phyloP scores from a whole-genome alignment of 2,329 filamentous ascomycete species.

The Microdochium paspali region DNA sequence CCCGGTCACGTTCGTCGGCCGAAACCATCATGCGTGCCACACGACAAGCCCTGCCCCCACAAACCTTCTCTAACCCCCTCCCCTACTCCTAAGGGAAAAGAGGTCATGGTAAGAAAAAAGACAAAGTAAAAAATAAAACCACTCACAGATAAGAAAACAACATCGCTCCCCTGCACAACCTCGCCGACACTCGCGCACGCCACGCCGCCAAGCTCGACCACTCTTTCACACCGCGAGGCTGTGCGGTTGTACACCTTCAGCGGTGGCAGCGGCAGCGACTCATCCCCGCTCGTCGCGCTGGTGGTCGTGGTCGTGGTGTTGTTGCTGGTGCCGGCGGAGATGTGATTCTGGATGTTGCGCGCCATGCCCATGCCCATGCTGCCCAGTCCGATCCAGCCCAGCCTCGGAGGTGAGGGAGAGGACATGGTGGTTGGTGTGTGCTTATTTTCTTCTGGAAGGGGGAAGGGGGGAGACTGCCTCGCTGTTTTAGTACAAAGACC shows the following conservation, averaged over 20 bases:
- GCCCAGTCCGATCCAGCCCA: constrained; percentile 28
- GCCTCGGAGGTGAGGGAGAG: background rate
- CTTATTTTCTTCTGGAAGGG: too few species aligned
- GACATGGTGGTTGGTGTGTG: too few species aligned
- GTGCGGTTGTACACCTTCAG: constrained; percentile 36
- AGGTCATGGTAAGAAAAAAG: background rate
- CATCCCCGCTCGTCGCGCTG: background rate
- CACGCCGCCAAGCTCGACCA: constrained; percentile 17
- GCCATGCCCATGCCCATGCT: constrained; percentile 43
- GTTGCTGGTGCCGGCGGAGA: constrained; percentile 7
- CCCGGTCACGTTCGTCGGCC: too few species aligned
- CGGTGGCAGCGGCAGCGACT: too few species aligned
- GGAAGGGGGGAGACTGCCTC: too few species aligned
- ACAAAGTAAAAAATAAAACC: background rate
- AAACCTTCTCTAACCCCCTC: background rate
- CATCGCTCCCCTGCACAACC: constrained; percentile 19
- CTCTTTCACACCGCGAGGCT: constrained; percentile 28
- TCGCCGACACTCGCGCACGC: constrained; percentile 10
- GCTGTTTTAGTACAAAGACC: too few species aligned
- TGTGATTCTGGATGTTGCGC: constrained; percentile 34
- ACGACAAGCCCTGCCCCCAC: background rate
- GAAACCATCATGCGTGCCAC: too few species aligned
- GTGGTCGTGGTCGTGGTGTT: background rate
- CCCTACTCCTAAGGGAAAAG: background rate
- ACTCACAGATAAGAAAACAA: constrained; percentile 24